Evolutionary conservation across 208 protist genomes (phyloP).

Genomic region (Naegleria lovaniensis): DNA sequence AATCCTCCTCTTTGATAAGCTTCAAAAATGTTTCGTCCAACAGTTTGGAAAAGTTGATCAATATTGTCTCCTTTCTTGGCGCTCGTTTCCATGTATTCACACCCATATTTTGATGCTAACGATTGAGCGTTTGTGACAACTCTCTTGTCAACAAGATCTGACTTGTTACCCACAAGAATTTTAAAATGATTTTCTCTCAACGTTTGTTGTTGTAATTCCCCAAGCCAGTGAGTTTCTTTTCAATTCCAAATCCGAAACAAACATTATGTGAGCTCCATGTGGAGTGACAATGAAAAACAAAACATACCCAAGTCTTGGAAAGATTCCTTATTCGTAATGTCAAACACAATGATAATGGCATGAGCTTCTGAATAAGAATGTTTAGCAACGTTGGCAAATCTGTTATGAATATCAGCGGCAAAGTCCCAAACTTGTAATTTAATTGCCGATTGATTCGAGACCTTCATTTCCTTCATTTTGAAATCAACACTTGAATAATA

Average conservation of each 20-base stretch:
- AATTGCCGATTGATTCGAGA: not conserved
- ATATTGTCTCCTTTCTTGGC: not conserved
- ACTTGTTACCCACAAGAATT: not conserved
- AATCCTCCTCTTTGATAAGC: not conserved
- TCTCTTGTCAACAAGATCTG: not conserved
- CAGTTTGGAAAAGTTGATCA: not conserved
- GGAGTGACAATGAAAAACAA: not conserved
- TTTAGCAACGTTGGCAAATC: not conserved
- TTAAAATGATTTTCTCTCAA: not conserved
- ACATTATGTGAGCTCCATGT: too few species aligned
- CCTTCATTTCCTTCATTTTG: not conserved
- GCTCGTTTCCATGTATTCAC: not conserved
- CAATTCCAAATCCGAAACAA: not conserved
- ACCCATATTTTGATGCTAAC: not conserved
- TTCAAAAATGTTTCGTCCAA: not conserved
- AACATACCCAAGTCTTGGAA: slow-evolving; percentile 1
- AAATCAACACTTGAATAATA: not conserved
- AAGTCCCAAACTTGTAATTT: slow-evolving; percentile 23
- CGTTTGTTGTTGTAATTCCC: not conserved
- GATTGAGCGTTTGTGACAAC: not conserved
- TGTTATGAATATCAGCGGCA: not conserved
- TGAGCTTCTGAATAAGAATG: not conserved
- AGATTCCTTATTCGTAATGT: slow-evolving; percentile 22
- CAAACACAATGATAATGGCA: slow-evolving; percentile 5
- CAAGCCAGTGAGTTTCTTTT: not conserved